Evolutionary conservation across 306 rosid species (phyloP), one percentile per base, ranked within the genome.

Genomic region (Gastrolobium villosum): DNA sequence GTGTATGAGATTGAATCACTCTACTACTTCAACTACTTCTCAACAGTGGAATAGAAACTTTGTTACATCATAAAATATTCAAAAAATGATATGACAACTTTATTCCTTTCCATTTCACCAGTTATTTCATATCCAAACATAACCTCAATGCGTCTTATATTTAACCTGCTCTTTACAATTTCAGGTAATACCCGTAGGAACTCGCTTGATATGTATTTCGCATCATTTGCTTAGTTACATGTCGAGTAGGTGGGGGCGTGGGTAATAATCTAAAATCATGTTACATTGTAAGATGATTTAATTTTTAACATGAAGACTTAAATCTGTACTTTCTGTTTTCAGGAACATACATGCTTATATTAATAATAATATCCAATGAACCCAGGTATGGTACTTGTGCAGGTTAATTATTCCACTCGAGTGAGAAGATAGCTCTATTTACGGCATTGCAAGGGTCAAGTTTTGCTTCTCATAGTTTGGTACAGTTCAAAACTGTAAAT

Each of bases 401-500:
- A 65, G 86, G 65, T 48, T 79, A 79, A 59, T 48, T 70, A 59
- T 48, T 70, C 57, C 14, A 13, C 72, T 40, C 46, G 28, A 45
- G n/a, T 64, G 54, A 36, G 74, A 78, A 36, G 81, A 34, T 48
- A 39, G 40, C 62, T 64, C 69, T 61, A 57, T 72, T 78, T 70
- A 52, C 37, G 78, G 63, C 79, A 61, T n/a, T 61, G 75, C 84
- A 26, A n/a, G 55, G 78, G 45, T 44, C 73, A 56, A 79, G 63
- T 80, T 69, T 79, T 76, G 79, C 65, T 75, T 75, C 80, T 43
- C 37, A 14, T 39, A 39, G 66, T 50, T 71, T 39, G 43, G 20
- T 53, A 39, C 45, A 50, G 52, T 52, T 65, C 84, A 72, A 54
- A 65, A 57, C 2, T 89, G 91, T 91, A 87, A 84, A 89, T 89